Percentiles rank a stretch among this genome's conserved stretches.
These are phyloP conservation scores for Eragrostis curvula DNA, from an alignment of 176 grass and related monocot species.

Conservation along the genomic window DNA sequence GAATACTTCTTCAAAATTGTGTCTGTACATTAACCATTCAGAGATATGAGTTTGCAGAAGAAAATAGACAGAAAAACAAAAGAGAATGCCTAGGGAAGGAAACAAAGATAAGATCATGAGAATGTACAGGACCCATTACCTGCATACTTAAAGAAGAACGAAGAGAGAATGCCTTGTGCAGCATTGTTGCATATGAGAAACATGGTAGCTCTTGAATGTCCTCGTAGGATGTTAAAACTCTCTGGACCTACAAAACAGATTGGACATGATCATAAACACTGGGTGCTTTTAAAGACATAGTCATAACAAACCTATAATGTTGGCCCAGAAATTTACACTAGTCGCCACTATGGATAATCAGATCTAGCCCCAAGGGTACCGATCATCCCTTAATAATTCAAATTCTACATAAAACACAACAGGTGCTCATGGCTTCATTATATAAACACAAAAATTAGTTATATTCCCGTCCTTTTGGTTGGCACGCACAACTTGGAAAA, in stretches of 20 bases:
- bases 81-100: not conserved
- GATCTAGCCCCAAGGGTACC: not conserved
- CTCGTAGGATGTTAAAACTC: slow-evolving; percentile 93
- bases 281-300: not conserved
- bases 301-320: slow-evolving; percentile 26
- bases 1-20: slow-evolving; percentile 99
- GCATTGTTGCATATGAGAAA: slow-evolving; percentile 99
- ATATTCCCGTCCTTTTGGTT: not conserved
- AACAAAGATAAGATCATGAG: not conserved
- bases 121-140: slow-evolving; percentile 51
- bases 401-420: slow-evolving; percentile 18
- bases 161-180: slow-evolving; percentile 99
- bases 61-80: slow-evolving; percentile 26
- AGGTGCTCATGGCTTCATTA: not conserved
- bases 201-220: slow-evolving; percentile 93
- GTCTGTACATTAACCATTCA: slow-evolving; percentile 46
- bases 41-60: slow-evolving; percentile 3
- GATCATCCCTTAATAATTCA: not conserved
- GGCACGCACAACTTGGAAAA: slow-evolving; percentile 26
- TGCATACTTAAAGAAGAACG: slow-evolving; percentile 99
- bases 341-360: not conserved
- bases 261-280: slow-evolving; percentile 30
- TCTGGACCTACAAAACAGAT: slow-evolving; percentile 65
- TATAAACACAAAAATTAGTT: not conserved
- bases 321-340: not conserved